Evolutionary conservation across 306 rosid genomes (phyloP).

Genomic region (Cajanus cajan): DNA sequence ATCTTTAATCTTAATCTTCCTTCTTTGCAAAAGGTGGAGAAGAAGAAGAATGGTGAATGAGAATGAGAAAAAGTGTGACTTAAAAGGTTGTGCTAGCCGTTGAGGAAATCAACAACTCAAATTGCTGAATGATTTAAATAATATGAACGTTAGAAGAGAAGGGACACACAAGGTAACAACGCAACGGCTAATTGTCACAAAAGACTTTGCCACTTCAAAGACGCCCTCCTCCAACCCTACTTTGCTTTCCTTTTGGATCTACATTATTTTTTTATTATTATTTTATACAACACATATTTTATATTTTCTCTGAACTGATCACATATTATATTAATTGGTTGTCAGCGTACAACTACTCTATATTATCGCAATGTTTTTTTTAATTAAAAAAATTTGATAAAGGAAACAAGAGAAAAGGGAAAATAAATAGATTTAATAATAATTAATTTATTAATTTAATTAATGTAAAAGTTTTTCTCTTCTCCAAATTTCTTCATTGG

Average conservation of each 20-base stretch:
- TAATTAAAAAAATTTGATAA: too few species aligned
- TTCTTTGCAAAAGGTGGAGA: not conserved
- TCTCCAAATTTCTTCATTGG: too few species aligned
- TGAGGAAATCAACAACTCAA: conserved; percentile 4
- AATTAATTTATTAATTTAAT: too few species aligned
- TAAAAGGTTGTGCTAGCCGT: conserved; percentile 25
- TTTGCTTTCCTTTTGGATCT: not conserved
- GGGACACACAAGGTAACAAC: not conserved
- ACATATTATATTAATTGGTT: not conserved
- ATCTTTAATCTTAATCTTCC: not conserved
- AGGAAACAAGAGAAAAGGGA: too few species aligned
- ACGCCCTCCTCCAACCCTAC: not conserved
- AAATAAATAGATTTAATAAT: too few species aligned
- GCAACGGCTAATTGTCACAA: not conserved
- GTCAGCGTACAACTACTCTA: too few species aligned
- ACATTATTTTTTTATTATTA: not conserved
- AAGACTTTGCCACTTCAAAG: not conserved
- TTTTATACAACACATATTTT: not conserved
- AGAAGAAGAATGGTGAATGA: not conserved
- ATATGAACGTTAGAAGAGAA: conserved; percentile 15
- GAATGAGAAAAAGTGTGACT: not conserved
- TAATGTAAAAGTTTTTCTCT: too few species aligned
- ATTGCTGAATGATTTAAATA: not conserved
- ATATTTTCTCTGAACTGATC: not conserved
- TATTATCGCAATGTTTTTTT: too few species aligned